These are phyloP conservation scores for Pythium angustatum DNA, from an alignment of 352 stramenopile species.

Conservation along the genomic window DNA sequence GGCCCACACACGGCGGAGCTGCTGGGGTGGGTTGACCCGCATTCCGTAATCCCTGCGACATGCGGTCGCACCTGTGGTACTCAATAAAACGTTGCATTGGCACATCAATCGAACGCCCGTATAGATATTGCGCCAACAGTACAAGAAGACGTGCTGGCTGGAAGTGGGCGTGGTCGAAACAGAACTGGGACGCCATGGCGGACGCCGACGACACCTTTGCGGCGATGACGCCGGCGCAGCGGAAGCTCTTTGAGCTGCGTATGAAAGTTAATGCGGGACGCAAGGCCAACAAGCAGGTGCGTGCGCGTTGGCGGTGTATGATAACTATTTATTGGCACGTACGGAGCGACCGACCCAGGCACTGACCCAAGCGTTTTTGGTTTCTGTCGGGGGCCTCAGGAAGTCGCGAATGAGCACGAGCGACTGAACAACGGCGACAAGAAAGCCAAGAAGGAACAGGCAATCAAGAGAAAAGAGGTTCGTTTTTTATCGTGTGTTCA, in stretches of 20 bases:
- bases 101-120: conserved; percentile 1
- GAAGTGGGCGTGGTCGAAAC: neutral
- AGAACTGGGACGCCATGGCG: conserved; percentile 23
- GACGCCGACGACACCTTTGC: conserved; percentile 45
- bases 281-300: conserved; percentile 80
- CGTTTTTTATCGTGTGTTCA: neutral
- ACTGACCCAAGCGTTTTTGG: too few species aligned
- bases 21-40: conserved; percentile 16
- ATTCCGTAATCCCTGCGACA: conserved; percentile 23
- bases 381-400: too few species aligned
- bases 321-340: too few species aligned
- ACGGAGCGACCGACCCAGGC: too few species aligned
- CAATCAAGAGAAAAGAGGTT: conserved; percentile 59
- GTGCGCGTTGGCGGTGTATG: neutral
- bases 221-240: conserved; percentile 73
- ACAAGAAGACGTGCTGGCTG: neutral
- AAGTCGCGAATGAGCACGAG: conserved; percentile 73
- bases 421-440: conserved; percentile 68
- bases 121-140: conserved; percentile 18
- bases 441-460: conserved; percentile 57
- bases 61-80: conserved; percentile 3
- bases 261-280: conserved; percentile 85
- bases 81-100: conserved; percentile 16
- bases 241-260: conserved; percentile 82
- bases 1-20: conserved; percentile 15